Evolutionary conservation across 2,329 filamentous ascomycete species (phyloP), one percentile per base, ranked within the genome.

Genomic region (Fusarium miscanthi): DNA sequence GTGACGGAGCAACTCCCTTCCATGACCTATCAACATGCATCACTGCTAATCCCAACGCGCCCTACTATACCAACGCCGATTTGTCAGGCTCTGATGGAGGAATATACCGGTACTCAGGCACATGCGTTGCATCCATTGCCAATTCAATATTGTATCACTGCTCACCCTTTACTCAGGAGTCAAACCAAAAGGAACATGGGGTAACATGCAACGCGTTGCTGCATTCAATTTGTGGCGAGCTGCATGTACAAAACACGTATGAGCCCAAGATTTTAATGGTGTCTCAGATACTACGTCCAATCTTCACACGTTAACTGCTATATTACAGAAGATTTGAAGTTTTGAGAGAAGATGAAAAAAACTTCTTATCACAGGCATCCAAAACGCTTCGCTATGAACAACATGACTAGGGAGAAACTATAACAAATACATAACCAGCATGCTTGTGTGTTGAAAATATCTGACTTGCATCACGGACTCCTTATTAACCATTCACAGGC

Each of bases 131-230:
- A 13, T 16, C 25, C 25, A 16, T 30, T 21, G 7, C 30, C 46
- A 23, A 33, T 19, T 33, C 2, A 6, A 5, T 49, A 11, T 19
- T 14, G 10, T 33, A 19, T 49, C 27, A 19, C 16, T 19, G 19
- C 30, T 17, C 8, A 13, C 5, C 5, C n/a, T n/a, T 8, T 23
- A 13, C n/a, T 13, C 11, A 49, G 5, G 8, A 23, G 7, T 23
- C 27, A 33, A 33, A 17, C 17, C 5, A 12, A 9, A 17, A 3
- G 19, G 8, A 12, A 17, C 16, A 16, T n/a, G 4, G 14, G 3
- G 21, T 8, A 11, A n/a, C 6, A 12, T 9, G 1, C 10, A n/a
- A 17, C n/a, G 3, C 9, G 21, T 3, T 31, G 14, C 12, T n/a
- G 21, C 16, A 8, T 35, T 23, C 5, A 13, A 19, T 19, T 2